A percentile compares a stretch with the other conserved stretches of the same genome.
phyloP scores from a whole-genome alignment of 805 yeast species.

The Schizosaccharomyces lindneri region DNA sequence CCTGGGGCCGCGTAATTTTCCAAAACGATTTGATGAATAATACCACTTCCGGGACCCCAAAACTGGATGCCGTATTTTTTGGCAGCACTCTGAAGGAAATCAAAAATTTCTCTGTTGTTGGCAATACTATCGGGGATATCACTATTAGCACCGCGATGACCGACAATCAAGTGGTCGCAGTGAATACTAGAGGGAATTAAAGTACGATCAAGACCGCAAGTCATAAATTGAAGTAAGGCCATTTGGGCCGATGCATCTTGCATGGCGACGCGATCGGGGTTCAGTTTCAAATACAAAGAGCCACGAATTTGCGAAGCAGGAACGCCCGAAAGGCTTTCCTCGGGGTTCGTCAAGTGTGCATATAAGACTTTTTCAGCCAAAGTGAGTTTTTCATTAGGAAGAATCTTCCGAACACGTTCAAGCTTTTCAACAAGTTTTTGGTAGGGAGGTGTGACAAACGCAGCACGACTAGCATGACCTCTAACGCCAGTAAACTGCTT shows the following conservation, averaged over 20 bases:
- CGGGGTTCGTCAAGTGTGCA: slow-evolving; percentile 88
- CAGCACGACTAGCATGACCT: not conserved
- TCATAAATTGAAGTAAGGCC: slow-evolving; percentile 92
- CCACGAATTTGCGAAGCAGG: slow-evolving; percentile 28
- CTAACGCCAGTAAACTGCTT: too few relatives aligned
- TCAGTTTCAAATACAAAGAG: slow-evolving; percentile 67
- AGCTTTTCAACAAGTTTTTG: slow-evolving; percentile 24
- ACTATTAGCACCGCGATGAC: slow-evolving; percentile 68
- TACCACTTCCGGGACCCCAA: slow-evolving; percentile 98
- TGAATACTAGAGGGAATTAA: slow-evolving; percentile 92
- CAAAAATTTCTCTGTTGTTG: slow-evolving; percentile 81
- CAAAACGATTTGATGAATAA: slow-evolving; percentile 84
- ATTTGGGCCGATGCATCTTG: slow-evolving; percentile 98
- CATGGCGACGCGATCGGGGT: slow-evolving; percentile 96
- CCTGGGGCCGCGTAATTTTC: slow-evolving; percentile 97
- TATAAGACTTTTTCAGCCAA: slow-evolving; percentile 87
- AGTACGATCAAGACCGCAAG: slow-evolving; percentile 74
- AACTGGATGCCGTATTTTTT: slow-evolving; percentile 91
- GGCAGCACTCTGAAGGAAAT: slow-evolving; percentile 70
- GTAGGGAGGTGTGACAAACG: slow-evolving; percentile 44
- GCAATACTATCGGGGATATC: slow-evolving; percentile 72
- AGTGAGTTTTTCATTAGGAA: slow-evolving; percentile 57
- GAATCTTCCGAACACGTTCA: slow-evolving; percentile 33
- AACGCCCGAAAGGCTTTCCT: slow-evolving; percentile 18
- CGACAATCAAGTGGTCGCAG: slow-evolving; percentile 94